Evolutionary conservation across 805 yeast genomes (phyloP).

Genomic region (Maudiozyma bulderi): DNA sequence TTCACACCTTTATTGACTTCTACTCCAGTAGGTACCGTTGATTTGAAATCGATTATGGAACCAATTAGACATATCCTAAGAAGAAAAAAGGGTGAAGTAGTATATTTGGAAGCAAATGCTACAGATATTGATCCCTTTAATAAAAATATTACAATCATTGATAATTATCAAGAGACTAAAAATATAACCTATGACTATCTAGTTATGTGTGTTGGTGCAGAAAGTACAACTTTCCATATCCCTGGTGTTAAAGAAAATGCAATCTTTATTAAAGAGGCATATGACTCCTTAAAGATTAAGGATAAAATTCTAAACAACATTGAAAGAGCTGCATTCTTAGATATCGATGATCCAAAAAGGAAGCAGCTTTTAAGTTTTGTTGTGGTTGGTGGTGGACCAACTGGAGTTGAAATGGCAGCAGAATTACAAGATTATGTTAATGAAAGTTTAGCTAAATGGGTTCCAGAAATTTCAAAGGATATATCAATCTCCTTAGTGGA

Average conservation of each 20-base stretch:
- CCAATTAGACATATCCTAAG: conserved; percentile 85
- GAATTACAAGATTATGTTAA: conserved; percentile 90
- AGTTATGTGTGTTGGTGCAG: conserved; percentile 90
- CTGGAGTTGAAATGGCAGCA: conserved; percentile 97
- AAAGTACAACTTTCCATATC: conserved; percentile 88
- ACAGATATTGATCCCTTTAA: conserved; percentile 66
- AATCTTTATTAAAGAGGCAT: conserved; percentile 79
- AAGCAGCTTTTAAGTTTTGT: conserved; percentile 76
- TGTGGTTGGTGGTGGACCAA: conserved; percentile 97
- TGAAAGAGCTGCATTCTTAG: conserved; percentile 79
- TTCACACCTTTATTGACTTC: conserved; percentile 93
- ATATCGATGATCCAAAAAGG: conserved; percentile 65
- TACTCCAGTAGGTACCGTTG: conserved; percentile 89
- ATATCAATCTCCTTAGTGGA: conserved; percentile 79
- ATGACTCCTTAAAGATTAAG: conserved; percentile 79
- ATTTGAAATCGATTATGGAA: conserved; percentile 82
- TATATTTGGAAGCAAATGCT: conserved; percentile 85
- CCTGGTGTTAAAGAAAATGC: conserved; percentile 91
- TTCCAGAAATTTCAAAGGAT: conserved; percentile 76
- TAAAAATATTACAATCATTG: conserved; percentile 56
- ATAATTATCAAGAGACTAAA: not conserved
- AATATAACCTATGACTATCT: conserved; percentile 56
- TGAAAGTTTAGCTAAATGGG: conserved; percentile 82
- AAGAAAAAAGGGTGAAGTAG: conserved; percentile 65
- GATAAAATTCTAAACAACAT: conserved; percentile 73